Conservation (phyloP, 257 asterid species). For the Agastache rugosa region DNA sequence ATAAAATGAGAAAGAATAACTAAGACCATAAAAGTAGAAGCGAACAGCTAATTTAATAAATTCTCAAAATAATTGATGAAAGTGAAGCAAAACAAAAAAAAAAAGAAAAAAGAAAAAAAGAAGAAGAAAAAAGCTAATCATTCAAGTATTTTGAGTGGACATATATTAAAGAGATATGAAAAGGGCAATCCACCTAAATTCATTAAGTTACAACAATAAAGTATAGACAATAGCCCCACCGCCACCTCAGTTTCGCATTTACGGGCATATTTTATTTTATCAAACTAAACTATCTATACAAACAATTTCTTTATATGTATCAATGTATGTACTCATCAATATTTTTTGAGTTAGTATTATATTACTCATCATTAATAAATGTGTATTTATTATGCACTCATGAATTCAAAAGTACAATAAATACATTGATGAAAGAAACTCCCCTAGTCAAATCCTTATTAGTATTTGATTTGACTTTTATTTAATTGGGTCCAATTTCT, state of each 20-base stretch:
- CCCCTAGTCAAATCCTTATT: not conserved
- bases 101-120: too few relatives aligned
- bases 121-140: conserved; percentile 42
- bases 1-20: not conserved
- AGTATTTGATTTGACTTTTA: too few relatives aligned
- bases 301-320: too few relatives aligned
- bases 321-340: not conserved
- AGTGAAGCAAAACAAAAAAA: not conserved
- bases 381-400: not conserved
- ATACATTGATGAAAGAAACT: not conserved
- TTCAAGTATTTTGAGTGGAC: conserved; percentile 39
- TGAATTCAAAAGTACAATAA: not conserved
- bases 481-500: too few relatives aligned
- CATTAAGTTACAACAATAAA: conserved; percentile 21
- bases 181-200: conserved; percentile 30
- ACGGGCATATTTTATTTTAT: not conserved
- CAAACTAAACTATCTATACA: not conserved
- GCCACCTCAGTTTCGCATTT: conserved; percentile 10
- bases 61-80: conserved; percentile 2
- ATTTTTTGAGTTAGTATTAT: too few relatives aligned
- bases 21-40: not conserved
- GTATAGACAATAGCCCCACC: not conserved
- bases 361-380: not conserved
- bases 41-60: not conserved
- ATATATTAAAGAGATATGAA: conserved; percentile 14